Base-by-base conservation (phyloP, 257 asterid genomes). In the Solanum corneliomulleri region DNA sequence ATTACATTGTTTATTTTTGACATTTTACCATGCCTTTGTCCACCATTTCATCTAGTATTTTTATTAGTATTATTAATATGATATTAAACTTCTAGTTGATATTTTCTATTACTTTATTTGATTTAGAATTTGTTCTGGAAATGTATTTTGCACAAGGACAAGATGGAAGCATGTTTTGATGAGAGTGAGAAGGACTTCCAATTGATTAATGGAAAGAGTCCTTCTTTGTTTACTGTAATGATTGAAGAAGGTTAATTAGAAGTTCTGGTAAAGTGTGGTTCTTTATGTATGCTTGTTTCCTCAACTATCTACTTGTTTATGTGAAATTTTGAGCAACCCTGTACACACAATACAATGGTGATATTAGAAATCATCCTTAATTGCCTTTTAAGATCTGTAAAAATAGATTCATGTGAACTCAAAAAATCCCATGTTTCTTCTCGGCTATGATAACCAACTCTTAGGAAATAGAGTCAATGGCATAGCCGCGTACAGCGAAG, bases 191-290 rank as follows among this genome's bases (percentile, higher is more conserved):
- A 64, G 16, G 47, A 29, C 9, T 68, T 88, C 70, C 64, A 14
- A 41, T 74, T 74, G 87, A 23, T 88, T 64, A 90, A 90, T 77
- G 21, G 35, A 29, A 86, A 83, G 37, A 66, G 14, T 31, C 69
- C 4, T 31, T 31, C 89, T 68, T 91, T 91, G 78, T 87, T 89
- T 87, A 91, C 88, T 81, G 6, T 89, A 76, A 37, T 91, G 87
- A n/a, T 87, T 33, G 88, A 12, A 0, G 14, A 60, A 60, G 5
- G 14, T 9, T 21, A 9, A 14, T 23, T 21, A 60, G 69, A 60
- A 23, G 14, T 60, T 23, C 14, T 23, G 14, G 29, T 60, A 21
- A 60, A 64, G 35, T 64, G 31, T 64, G 15, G 29, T 45, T 45
- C 15, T 39, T 39, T 60, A 21, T 60, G 2, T 60, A 11, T 21